Conservation (phyloP, 805 yeast species). For the Sugiyamaella qingdaonensis region DNA sequence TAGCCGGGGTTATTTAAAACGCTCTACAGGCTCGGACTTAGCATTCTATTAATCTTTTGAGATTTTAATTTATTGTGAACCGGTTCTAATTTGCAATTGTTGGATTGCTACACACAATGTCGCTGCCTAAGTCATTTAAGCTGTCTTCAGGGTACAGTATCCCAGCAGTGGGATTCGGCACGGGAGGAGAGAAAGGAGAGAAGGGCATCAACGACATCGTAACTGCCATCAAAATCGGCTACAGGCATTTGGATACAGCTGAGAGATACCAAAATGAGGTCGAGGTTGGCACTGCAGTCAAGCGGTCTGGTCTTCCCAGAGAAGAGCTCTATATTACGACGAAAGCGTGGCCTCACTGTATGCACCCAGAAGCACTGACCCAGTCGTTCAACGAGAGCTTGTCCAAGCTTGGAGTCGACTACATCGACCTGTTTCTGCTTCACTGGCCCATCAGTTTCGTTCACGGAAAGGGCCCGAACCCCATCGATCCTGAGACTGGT, state of each 20-base stretch:
- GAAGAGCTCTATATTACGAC: constrained; percentile 58
- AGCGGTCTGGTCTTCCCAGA: constrained; percentile 40
- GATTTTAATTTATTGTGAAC: too few species aligned
- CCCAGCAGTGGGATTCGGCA: not conserved
- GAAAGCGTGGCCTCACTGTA: constrained; percentile 60
- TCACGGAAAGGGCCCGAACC: not conserved
- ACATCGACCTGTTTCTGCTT: constrained; percentile 60
- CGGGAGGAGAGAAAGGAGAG: not conserved
- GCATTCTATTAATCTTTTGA: too few species aligned
- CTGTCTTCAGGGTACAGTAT: not conserved
- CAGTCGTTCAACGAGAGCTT: constrained; percentile 53
- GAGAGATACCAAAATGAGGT: constrained; percentile 63
- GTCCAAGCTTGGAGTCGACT: constrained; percentile 49
- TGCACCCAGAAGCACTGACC: constrained; percentile 40
- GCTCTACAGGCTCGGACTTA: too few species aligned
- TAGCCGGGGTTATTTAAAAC: too few species aligned
- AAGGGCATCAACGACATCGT: constrained; percentile 7
- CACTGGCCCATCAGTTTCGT: constrained; percentile 61
- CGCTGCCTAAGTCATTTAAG: not conserved
- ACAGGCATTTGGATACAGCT: constrained; percentile 74
- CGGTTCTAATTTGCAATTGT: too few species aligned
- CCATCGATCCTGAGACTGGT: constrained; percentile 9
- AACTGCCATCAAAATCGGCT: constrained; percentile 59
- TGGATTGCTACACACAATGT: not conserved
- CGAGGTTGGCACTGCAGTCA: constrained; percentile 54